phyloP scores from a whole-genome alignment of 176 grass and related monocot genomes.

The Cocos nucifera region DNA sequence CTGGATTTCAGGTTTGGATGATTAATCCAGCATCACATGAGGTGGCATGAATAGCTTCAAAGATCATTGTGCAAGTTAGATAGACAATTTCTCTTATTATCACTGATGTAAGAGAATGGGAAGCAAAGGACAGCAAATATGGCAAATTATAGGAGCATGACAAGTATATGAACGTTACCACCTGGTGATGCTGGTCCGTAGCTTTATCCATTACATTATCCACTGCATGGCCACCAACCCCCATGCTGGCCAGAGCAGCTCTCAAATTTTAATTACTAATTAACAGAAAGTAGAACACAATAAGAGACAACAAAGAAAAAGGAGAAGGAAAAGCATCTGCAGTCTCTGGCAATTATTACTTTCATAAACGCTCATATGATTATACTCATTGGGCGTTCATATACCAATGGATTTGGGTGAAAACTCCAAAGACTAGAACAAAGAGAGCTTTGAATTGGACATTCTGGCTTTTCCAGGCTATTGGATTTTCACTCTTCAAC shows the following conservation, averaged over 20 bases:
- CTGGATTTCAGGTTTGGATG: conserved; percentile 73
- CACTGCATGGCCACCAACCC: conserved; percentile 42
- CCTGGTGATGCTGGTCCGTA: conserved; percentile 80
- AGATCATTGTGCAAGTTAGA: conserved; percentile 90
- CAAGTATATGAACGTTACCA: not conserved
- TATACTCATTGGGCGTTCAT: too few relatives aligned
- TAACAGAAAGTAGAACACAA: conserved; percentile 15
- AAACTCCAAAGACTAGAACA: too few relatives aligned
- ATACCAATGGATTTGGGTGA: too few relatives aligned
- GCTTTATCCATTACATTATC: conserved; percentile 86
- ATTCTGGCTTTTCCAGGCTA: too few relatives aligned
- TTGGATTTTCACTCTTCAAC: too few relatives aligned
- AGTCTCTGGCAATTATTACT: not conserved
- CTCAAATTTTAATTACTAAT: conserved; percentile 66
- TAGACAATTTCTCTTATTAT: conserved; percentile 23
- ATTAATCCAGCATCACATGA: conserved; percentile 84
- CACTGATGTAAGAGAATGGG: not conserved
- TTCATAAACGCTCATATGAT: too few relatives aligned
- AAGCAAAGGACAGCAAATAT: conserved; percentile 9
- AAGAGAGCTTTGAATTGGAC: too few relatives aligned
- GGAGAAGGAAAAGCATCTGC: not conserved
- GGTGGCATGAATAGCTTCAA: conserved; percentile 61
- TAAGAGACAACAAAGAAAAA: not conserved
- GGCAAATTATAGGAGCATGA: too few relatives aligned
- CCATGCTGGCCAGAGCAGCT: conserved; percentile 77